phyloP scores from a whole-genome alignment of 169 alveolate species.

The Plasmodium yoelii region DNA sequence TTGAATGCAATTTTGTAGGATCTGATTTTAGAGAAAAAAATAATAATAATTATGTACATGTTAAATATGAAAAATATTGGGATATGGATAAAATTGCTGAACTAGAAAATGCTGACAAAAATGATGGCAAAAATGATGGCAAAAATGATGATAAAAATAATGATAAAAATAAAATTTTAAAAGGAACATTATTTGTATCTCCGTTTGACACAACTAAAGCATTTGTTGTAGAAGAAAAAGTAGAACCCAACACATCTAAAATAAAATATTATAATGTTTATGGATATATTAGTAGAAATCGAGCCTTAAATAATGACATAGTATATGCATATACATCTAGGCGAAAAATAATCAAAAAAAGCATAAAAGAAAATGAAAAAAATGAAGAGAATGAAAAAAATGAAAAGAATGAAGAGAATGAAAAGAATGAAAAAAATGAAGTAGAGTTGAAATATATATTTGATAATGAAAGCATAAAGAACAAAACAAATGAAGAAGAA shows the following conservation, averaged over 20 bases:
- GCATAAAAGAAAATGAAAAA: slow-evolving; percentile 3
- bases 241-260: not conserved
- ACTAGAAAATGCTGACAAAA: slow-evolving; percentile 14
- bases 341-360: slow-evolving; percentile 58
- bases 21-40: not conserved
- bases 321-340: slow-evolving; percentile 81
- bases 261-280: slow-evolving; percentile 66
- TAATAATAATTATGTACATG: slow-evolving; percentile 20
- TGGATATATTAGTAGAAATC: slow-evolving; percentile 85
- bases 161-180: slow-evolving; percentile 27
- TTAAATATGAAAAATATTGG: slow-evolving; percentile 66
- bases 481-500: slow-evolving; percentile 15
- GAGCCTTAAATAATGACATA: slow-evolving; percentile 85
- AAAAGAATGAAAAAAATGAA: no score
- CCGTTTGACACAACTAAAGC: slow-evolving; percentile 72
- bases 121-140: no score
- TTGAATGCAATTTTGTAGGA: not conserved
- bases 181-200: slow-evolving; percentile 56
- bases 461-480: not conserved
- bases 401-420: no score
- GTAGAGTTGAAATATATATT: no score
- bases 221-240: slow-evolving; percentile 40
- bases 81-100: slow-evolving; percentile 27
- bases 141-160: no score
- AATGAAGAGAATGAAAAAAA: no score